Evolutionary conservation across 1,139 yeast species (phyloP), one percentile per base, ranked within the genome.

Genomic region (Hyphopichia wangnamkhiaoensis): DNA sequence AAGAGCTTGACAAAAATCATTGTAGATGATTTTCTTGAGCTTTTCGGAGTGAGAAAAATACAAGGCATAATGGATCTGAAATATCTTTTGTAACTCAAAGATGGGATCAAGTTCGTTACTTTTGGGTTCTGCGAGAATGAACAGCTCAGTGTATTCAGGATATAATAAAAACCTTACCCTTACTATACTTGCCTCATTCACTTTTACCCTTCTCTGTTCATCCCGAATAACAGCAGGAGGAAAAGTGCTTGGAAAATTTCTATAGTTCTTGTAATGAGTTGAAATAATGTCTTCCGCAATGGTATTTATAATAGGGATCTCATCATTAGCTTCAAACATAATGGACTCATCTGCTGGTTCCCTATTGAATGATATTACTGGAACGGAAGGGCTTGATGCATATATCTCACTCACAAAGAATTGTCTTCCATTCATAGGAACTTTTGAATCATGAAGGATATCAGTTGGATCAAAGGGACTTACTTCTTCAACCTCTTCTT

Each of bases 91-190:
- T 35, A 89, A 74, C 53, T 90, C 96, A 35, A 71, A 74, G 46
- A 85, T 66, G 3, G 96, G 93, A 52, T 86, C 82, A 43, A 84
- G 68, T 46, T 80, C 86, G 39, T 77, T 76, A 37, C 70, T 65
- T 45, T 75, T 76, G 3, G 81, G 79, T 9, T 56, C 65, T 1
- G 73, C 76, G 34, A 72, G 54, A 12, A 71, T 43, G 43, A 62
- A 72, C 53, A 63, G 63, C 46, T 72, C 78, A 31, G 52, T 53
- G 43, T 71, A 75, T 38, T 63, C 59, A 0, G 77, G 77, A 42
- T 71, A 69, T 18, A 72, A 54, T 10, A 72, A 53, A 39, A 65
- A 66, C 43, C 68, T 63, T 30, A 64, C 58, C 45, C 59, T 69
- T 44, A 64, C 56, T 47, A 49, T 63, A 53, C 61, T 77, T 23